Base-by-base conservation (phyloP, 192 early-diverging fungal species). In the Haplosporangium gracile region DNA sequence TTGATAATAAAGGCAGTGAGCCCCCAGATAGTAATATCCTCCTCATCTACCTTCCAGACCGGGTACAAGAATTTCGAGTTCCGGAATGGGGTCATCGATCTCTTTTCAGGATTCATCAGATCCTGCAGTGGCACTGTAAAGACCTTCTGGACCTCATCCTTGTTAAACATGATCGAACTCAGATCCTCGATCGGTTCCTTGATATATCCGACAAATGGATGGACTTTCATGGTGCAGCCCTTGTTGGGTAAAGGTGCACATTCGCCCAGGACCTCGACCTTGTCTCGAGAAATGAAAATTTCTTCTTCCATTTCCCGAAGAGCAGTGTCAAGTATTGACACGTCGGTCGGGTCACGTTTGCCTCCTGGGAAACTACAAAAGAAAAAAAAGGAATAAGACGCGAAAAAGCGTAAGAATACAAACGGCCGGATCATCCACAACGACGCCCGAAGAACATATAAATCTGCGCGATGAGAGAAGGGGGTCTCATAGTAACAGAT, bases 231-330 rank as follows among this genome's bases (percentile, higher is more conserved):
- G 15, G 91, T 88, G 6, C 88, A 75, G 34, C 85, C 82, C 51
- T 92, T 88, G 89, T 94, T 94, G 18, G 96, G 95, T 47, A 95
- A 72, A 32, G 90, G 68, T 3, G 90, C 89, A 79, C 95, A 88
- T 68, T 81, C 71, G 11, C 96, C 96, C 5, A 97, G 77, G 11
- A 97, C 81, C 10, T 90, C 86, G 0, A 97, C 88, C 9, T 79
- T 32, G 9, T 77, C 74, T 0, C 83, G 69, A 0, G 45, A 51
- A 13, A 97, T 82, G 0, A 91, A 92, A 18, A 97, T 90, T 83
- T 98, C 97, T 78, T 98, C 96, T 36, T 82, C 49, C 8, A 95
- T 95, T 82, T 97, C 97, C 20, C 97, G 91, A 38, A 98, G 77
- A 32, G 96, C 95, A 7, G 97, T 94, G 32, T 81, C 88, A 45